A percentile compares a stretch with the other conserved stretches of the same genome.
These are phyloP conservation scores for Gaeumannomyces tritici DNA, from an alignment of 2,329 filamentous ascomycete species.

Conservation along the genomic window DNA sequence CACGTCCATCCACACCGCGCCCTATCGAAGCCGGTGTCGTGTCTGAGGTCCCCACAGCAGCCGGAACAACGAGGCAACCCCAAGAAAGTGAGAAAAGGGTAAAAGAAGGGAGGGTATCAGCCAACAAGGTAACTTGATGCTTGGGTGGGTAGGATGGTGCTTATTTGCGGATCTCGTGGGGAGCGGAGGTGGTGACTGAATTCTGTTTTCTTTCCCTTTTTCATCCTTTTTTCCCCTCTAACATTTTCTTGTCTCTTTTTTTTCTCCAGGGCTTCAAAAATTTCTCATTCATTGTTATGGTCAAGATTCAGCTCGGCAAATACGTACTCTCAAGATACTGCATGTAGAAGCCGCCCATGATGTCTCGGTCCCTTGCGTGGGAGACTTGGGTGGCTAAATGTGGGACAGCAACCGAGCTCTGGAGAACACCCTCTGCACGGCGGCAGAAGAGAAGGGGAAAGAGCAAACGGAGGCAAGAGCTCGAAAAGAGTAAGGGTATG, in stretches of 20 bases:
- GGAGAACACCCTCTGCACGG: background rate
- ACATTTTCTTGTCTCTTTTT: no score
- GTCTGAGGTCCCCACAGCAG: background rate
- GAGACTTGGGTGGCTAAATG: background rate
- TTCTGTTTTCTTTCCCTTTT: no score
- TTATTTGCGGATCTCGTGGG: background rate
- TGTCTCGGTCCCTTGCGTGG: conserved; percentile 17
- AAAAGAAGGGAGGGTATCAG: background rate
- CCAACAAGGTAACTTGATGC: background rate
- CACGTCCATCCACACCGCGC: background rate
- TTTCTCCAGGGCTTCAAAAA: no score
- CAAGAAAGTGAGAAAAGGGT: background rate
- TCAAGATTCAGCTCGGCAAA: conserved; percentile 6
- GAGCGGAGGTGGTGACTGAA: conserved; percentile 3
- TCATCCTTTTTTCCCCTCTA: no score
- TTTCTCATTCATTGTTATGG: background rate
- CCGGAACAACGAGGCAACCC: background rate
- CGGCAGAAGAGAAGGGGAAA: conserved; percentile 12
- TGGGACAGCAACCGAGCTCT: background rate
- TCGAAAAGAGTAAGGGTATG: conserved; percentile 10
- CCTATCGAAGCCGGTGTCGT: background rate
- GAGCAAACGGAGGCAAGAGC: conserved; percentile 9
- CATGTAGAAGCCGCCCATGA: conserved; percentile 59
- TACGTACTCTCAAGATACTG: conserved; percentile 68
- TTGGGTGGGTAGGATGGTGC: background rate